These are phyloP conservation scores for Phytophthora syringae DNA, from an alignment of 352 stramenopile genomes.

Conservation along the genomic window DNA sequence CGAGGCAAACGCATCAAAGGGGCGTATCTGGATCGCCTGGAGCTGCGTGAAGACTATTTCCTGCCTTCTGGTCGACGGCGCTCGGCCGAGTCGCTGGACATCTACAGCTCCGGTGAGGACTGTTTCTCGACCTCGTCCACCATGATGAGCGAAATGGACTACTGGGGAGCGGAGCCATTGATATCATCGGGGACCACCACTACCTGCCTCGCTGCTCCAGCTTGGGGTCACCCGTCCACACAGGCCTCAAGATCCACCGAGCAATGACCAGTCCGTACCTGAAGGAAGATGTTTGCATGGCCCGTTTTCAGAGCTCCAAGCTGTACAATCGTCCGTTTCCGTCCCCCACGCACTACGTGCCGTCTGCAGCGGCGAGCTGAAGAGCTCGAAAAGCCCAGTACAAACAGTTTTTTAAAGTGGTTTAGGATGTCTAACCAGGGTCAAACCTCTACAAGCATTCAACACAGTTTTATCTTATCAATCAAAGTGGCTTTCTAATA, in stretches of 20 bases:
- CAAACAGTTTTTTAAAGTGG: slow-evolving; percentile 5
- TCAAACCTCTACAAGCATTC: too few relatives aligned
- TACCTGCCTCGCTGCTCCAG: slow-evolving; percentile 26
- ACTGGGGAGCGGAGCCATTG: too few relatives aligned
- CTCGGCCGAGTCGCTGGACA: slow-evolving; percentile 28
- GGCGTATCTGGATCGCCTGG: slow-evolving; percentile 52
- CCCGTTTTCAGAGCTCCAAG: slow-evolving; percentile 25
- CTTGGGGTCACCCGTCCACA: slow-evolving; percentile 14
- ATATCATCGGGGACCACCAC: slow-evolving; percentile 33
- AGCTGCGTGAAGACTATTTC: slow-evolving; percentile 75
- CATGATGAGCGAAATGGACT: slow-evolving; percentile 53
- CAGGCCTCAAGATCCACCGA: slow-evolving; percentile 33
- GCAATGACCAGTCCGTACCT: slow-evolving; percentile 18
- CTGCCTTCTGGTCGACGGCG: slow-evolving; percentile 8
- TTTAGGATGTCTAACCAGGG: too few relatives aligned
- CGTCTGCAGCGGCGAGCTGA: slow-evolving; percentile 23
- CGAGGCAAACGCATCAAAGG: slow-evolving; percentile 63
- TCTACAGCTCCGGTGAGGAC: slow-evolving; percentile 34
- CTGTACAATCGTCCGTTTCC: slow-evolving; percentile 9
- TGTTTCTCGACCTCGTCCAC: slow-evolving; percentile 43
- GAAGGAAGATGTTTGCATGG: slow-evolving; percentile 14
- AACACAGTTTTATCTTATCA: slow-evolving; percentile 33
- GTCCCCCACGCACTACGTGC: slow-evolving; percentile 20
- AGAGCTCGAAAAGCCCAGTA: too few relatives aligned
- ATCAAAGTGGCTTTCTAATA: slow-evolving; percentile 41